These are phyloP conservation scores for Peronospora belbahrii DNA, from an alignment of 352 stramenopile species.

Conservation along the genomic window DNA sequence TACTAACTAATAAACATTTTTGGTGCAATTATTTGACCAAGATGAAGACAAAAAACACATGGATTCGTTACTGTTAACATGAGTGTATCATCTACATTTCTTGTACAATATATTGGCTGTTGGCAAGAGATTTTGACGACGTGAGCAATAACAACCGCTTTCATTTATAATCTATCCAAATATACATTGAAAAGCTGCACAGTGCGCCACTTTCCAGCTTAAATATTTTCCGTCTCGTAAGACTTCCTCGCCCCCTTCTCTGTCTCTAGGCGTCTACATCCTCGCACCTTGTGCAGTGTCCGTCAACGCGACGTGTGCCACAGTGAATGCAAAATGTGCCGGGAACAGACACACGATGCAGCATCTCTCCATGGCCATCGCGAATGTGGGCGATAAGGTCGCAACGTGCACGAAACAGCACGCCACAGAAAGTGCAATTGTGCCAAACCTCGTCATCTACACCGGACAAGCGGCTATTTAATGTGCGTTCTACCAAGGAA, in stretches of 20 bases:
- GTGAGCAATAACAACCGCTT: no score
- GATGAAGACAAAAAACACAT: no score
- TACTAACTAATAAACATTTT: no score
- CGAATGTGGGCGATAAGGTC: slow-evolving; percentile 46
- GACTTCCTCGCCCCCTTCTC: neutral
- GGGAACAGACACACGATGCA: slow-evolving; percentile 37
- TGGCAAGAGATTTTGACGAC: no score
- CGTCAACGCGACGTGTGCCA: slow-evolving; percentile 32
- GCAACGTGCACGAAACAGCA: slow-evolving; percentile 30
- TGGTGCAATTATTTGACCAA: no score
- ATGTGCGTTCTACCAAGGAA: slow-evolving; percentile 4
- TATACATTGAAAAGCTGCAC: slow-evolving; percentile 13
- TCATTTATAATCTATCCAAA: no score
- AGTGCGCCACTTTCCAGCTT: slow-evolving; percentile 5
- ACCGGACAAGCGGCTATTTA: slow-evolving; percentile 4
- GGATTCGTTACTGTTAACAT: no score
- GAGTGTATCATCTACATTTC: no score
- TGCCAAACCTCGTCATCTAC: slow-evolving; percentile 33
- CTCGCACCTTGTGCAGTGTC: slow-evolving; percentile 33
- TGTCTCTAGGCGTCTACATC: neutral
- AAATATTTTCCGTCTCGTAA: slow-evolving; percentile 19
- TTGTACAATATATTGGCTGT: no score
- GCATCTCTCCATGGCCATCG: slow-evolving; percentile 46
- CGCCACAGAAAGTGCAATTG: slow-evolving; percentile 45
- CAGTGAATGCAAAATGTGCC: slow-evolving; percentile 48